These are phyloP conservation scores for Umbelopsis sp. DNA, from an alignment of 192 early-diverging fungal species.

Conservation along the genomic window DNA sequence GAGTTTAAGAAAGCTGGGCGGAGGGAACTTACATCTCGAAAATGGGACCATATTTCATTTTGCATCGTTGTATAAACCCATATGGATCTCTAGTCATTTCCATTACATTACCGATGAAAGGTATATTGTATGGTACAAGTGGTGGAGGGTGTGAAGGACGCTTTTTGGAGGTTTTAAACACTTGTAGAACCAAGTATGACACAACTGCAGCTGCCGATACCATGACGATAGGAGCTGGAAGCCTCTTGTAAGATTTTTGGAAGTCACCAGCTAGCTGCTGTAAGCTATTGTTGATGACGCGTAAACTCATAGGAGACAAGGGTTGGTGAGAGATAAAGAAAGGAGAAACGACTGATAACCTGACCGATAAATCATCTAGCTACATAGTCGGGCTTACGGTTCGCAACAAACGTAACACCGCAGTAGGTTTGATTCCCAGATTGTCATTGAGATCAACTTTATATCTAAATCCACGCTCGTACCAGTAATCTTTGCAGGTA, in stretches of 20 bases:
- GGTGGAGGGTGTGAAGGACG: neutral
- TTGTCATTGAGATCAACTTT: no score
- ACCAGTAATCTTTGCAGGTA: no score
- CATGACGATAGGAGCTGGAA: neutral
- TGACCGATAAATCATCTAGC: no score
- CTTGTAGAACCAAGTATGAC: neutral
- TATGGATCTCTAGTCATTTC: conserved; percentile 1
- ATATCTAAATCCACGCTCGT: no score
- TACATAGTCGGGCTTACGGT: no score
- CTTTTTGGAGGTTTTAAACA: neutral
- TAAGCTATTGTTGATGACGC: neutral
- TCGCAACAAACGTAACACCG: no score
- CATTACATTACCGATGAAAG: conserved; percentile 22
- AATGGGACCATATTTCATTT: conserved; percentile 13
- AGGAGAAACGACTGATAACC: no score
- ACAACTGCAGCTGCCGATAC: neutral
- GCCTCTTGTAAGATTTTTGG: neutral
- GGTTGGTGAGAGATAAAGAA: neutral
- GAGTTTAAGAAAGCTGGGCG: neutral
- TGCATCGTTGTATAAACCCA: conserved; percentile 20
- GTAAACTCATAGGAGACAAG: neutral
- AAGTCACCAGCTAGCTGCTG: neutral
- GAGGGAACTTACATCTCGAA: conserved; percentile 19
- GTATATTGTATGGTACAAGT: neutral
- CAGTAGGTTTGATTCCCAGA: no score